Evolutionary conservation across 352 stramenopile genomes (phyloP).

Genomic region (Phytopythium montanum): DNA sequence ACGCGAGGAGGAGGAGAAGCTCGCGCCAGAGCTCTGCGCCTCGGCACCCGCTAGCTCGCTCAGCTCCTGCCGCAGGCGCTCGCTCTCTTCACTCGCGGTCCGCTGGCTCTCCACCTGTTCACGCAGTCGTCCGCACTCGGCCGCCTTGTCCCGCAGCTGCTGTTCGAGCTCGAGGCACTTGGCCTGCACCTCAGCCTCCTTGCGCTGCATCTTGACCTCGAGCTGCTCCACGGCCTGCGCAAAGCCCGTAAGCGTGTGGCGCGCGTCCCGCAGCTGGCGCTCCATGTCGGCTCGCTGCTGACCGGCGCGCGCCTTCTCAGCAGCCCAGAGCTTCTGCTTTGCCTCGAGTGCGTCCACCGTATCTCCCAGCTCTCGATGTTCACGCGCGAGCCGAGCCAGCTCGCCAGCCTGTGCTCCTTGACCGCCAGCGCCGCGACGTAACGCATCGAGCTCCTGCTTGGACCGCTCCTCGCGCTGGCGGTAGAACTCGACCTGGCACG

Average conservation of each 20-base stretch:
- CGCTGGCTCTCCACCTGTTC: slow-evolving; percentile 34
- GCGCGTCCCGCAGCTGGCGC: slow-evolving; percentile 53
- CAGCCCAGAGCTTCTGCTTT: slow-evolving; percentile 37
- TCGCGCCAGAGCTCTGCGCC: slow-evolving; percentile 1
- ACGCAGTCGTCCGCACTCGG: slow-evolving; percentile 37
- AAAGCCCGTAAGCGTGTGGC: slow-evolving; percentile 51
- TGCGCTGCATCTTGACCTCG: slow-evolving; percentile 75
- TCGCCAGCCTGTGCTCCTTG: slow-evolving; percentile 17
- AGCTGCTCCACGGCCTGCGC: slow-evolving; percentile 70
- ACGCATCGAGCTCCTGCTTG: slow-evolving; percentile 57
- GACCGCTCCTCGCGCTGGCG: slow-evolving; percentile 66
- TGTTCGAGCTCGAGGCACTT: slow-evolving; percentile 51
- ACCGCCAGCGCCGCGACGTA: slow-evolving; percentile 31
- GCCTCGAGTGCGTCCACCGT: slow-evolving; percentile 42
- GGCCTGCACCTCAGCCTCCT: slow-evolving; percentile 58
- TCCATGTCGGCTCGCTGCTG: slow-evolving; percentile 47
- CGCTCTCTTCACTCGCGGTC: slow-evolving; percentile 36
- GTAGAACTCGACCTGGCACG: slow-evolving; percentile 76
- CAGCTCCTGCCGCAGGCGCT: slow-evolving; percentile 33
- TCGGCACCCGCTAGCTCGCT: slow-evolving; percentile 12
- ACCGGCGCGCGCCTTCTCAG: slow-evolving; percentile 40
- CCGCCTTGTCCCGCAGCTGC: slow-evolving; percentile 32
- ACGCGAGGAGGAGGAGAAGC: slow-evolving; percentile 8
- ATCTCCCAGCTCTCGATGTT: slow-evolving; percentile 59
- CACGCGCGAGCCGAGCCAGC: slow-evolving; percentile 40